A percentile compares a stretch with the other conserved stretches of the same genome.
Conservation (phyloP, 2,329 filamentous ascomycete species). For the Dryadomyces sulphureus region DNA sequence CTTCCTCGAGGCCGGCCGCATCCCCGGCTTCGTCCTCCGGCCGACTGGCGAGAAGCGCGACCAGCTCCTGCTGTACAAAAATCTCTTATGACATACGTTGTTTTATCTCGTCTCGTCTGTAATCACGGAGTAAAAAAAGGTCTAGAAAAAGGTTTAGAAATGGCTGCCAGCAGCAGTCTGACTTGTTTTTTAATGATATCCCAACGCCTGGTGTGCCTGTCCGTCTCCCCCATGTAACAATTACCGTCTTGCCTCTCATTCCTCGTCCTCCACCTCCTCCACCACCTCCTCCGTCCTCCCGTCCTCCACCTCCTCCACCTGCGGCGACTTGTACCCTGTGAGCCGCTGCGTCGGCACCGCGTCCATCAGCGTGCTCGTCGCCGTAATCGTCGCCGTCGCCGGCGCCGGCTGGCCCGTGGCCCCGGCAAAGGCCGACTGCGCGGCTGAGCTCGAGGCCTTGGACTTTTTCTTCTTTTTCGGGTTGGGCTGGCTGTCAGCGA, state of each 20-base stretch:
- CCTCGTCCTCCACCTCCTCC: neutral
- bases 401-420: slow-evolving; percentile 37
- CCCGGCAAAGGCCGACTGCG: slow-evolving; percentile 32
- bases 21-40: slow-evolving; percentile 35
- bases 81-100: slow-evolving; percentile 19
- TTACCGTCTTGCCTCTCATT: neutral
- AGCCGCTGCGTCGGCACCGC: slow-evolving; percentile 22
- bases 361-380: slow-evolving; percentile 37
- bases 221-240: neutral
- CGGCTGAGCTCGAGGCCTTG: slow-evolving; percentile 21
- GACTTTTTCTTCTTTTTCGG: slow-evolving; percentile 45
- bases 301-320: slow-evolving; percentile 22
- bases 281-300: slow-evolving; percentile 10
- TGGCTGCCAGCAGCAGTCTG: no score
- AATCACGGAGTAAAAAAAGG: no score
- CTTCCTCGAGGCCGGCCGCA: slow-evolving; percentile 37
- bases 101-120: no score
- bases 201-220: no score
- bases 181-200: no score
- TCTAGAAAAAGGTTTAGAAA: neutral
- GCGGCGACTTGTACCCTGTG: slow-evolving; percentile 30
- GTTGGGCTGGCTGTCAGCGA: slow-evolving; percentile 17
- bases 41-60: slow-evolving; percentile 32
- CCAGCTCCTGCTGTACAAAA: slow-evolving; percentile 45
- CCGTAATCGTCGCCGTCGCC: slow-evolving; percentile 39